Base-by-base conservation (phyloP, 176 grass and related monocot species). In the Poa pratensis region DNA sequence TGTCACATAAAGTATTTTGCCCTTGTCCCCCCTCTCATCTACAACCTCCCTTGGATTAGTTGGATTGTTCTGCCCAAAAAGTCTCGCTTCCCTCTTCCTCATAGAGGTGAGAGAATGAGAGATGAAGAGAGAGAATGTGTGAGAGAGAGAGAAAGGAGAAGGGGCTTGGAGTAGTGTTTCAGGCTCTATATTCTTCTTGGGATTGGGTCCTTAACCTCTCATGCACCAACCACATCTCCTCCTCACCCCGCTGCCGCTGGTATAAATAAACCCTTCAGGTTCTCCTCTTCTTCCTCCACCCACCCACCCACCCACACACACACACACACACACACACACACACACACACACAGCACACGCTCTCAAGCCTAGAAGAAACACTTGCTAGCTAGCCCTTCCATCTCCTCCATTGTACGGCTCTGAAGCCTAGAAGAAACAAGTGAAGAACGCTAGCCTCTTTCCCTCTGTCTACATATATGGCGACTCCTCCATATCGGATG, bases 131-230 rank as follows among this genome's bases (percentile, higher is more conserved):
- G 46, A 83, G 74, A 58, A 39, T 13, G 30, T 28, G 12, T 30
- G 10, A 43, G 10, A 45, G 49, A 28, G 16, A 73, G 46, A 83
- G 74, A 58, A 23, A 81, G 64, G 42, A 73, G 45, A 73, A 0
- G 9, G 28, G 50, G 80, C 63, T 82, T 83, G 62, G 73, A 83
- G 75, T 81, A 74, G 75, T 75, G 85, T 86, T 92, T 27, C 88
- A 92, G 90, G 86, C 76, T 85, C 86, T 90, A 94, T 90, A 97
- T 94, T 97, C 94, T 97, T 94, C 92, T 92, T 85, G 88, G 94
- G 90, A 97, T 97, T 97, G 90, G 90, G 86, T 90, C 79, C 85
- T 92, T 81, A 82, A 77, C 86, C 75, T 81, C 84, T 86, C 89
- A 74, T 74, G 71, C 71, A 88, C 87, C 86, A 89, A 81, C 65